Conservation (phyloP, 805 yeast species). For the Yarrowia sp. region DNA sequence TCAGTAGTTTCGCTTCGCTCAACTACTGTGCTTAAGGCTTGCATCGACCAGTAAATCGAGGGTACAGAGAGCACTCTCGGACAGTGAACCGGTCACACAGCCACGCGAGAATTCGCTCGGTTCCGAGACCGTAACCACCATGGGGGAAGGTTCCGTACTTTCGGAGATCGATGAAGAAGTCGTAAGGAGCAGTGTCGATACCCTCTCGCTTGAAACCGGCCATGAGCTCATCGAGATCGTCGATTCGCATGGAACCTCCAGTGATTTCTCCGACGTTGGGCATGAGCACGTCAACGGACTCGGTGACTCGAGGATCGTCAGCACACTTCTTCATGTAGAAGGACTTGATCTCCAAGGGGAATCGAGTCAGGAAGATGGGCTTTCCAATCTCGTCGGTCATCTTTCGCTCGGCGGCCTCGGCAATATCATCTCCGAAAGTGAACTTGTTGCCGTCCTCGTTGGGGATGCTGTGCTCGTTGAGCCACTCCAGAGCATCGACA, state of each 20-base stretch:
- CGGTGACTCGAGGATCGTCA: slow-evolving; percentile 93
- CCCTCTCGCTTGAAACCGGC: slow-evolving; percentile 93
- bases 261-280: slow-evolving; percentile 99
- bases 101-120: slow-evolving; percentile 98
- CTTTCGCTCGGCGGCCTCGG: slow-evolving; percentile 98
- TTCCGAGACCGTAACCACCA: slow-evolving; percentile 98
- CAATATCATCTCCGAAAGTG: slow-evolving; percentile 97
- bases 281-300: slow-evolving; percentile 96
- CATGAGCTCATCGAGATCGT: slow-evolving; percentile 71
- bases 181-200: slow-evolving; percentile 77
- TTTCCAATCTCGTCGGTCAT: slow-evolving; percentile 94
- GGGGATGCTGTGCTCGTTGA: slow-evolving; percentile 88
- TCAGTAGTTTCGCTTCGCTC: not conserved
- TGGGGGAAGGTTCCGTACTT: slow-evolving; percentile 97
- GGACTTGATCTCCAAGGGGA: slow-evolving; percentile 96
- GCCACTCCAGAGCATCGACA: slow-evolving; percentile 89
- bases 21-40: slow-evolving; percentile 68
- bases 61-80: slow-evolving; percentile 96
- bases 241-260: slow-evolving; percentile 99
- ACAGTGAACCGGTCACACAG: slow-evolving; percentile 96
- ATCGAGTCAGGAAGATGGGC: slow-evolving; percentile 87
- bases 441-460: slow-evolving; percentile 93
- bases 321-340: slow-evolving; percentile 94
- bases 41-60: slow-evolving; percentile 97
- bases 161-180: slow-evolving; percentile 95